Conservation (phyloP, 257 asterid genomes). For the Salvia hispanica region DNA sequence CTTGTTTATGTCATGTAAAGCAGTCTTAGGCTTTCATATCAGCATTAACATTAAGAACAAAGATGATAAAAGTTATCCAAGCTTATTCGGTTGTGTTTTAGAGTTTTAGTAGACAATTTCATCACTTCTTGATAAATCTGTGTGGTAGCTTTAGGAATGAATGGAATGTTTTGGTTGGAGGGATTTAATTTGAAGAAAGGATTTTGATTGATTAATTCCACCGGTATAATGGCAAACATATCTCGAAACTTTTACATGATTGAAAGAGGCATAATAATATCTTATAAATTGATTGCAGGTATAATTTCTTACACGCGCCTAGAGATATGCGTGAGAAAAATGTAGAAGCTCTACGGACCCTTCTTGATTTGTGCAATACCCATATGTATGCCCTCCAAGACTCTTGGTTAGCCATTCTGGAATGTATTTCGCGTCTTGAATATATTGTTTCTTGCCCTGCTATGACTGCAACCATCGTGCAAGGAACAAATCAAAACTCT, state of each 20-base stretch:
- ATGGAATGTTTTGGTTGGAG: not conserved
- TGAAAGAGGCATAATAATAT: slow-evolving; percentile 6
- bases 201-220: not conserved
- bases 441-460: slow-evolving; percentile 80
- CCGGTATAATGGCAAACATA: slow-evolving; percentile 11
- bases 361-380: slow-evolving; percentile 71
- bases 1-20: slow-evolving; percentile 3
- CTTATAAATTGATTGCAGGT: slow-evolving; percentile 58
- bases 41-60: not conserved
- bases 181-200: not conserved
- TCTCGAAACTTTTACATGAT: not conserved
- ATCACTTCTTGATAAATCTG: not conserved
- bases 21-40: slow-evolving; percentile 15
- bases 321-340: slow-evolving; percentile 93
- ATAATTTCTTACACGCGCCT: slow-evolving; percentile 89
- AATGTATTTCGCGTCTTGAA: slow-evolving; percentile 96
- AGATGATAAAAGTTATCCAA: not conserved
- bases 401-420: slow-evolving; percentile 88
- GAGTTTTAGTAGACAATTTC: slow-evolving; percentile 5
- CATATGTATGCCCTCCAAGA: slow-evolving; percentile 82
- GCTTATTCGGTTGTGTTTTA: not conserved
- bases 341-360: slow-evolving; percentile 90
- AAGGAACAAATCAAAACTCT: slow-evolving; percentile 88
- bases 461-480: slow-evolving; percentile 86
- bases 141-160: not conserved